A percentile compares a stretch with the other conserved stretches of the same genome.
Evolutionary conservation across 2,329 filamentous ascomycete genomes (phyloP).

Genomic region (Metarhizium brunneum): DNA sequence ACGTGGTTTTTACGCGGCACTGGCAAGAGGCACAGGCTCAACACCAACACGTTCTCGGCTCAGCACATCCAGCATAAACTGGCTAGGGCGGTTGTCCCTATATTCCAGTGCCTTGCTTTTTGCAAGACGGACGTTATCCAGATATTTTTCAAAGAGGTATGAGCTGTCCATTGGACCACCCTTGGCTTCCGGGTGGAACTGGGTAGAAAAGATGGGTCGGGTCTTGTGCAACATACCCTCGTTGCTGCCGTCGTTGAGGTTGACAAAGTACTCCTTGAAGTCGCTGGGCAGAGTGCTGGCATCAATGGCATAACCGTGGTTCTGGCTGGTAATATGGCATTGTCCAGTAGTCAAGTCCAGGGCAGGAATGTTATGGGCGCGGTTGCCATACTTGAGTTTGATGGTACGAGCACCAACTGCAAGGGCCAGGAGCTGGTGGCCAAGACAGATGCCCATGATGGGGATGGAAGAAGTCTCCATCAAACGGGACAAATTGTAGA

Average conservation of each 20-base stretch:
- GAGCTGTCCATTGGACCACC: conserved; percentile 92
- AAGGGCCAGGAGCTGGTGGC: conserved; percentile 89
- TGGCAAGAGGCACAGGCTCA: conserved; percentile 50
- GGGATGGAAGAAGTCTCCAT: conserved; percentile 88
- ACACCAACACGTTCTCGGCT: conserved; percentile 94
- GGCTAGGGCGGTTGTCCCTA: conserved; percentile 79
- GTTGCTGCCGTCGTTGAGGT: conserved; percentile 95
- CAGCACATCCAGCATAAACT: conserved; percentile 81
- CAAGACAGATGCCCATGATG: conserved; percentile 96
- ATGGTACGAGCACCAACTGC: conserved; percentile 82
- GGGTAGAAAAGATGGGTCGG: conserved; percentile 93
- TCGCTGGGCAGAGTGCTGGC: conserved; percentile 70
- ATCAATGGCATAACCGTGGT: conserved; percentile 96
- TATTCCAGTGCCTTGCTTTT: conserved; percentile 73
- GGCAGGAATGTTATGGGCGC: conserved; percentile 95
- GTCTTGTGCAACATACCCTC: conserved; percentile 96
- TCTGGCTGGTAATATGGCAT: conserved; percentile 98
- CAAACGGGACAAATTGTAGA: conserved; percentile 82
- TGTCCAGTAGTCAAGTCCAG: conserved; percentile 90
- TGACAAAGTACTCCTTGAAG: conserved; percentile 98
- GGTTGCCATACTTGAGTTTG: conserved; percentile 99
- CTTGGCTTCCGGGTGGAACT: conserved; percentile 98
- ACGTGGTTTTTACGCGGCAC: conserved; percentile 27
- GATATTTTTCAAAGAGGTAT: conserved; percentile 94
- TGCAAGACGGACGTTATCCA: conserved; percentile 81